phyloP scores from a whole-genome alignment of 148 eudicot species.

The Spergularia marina region DNA sequence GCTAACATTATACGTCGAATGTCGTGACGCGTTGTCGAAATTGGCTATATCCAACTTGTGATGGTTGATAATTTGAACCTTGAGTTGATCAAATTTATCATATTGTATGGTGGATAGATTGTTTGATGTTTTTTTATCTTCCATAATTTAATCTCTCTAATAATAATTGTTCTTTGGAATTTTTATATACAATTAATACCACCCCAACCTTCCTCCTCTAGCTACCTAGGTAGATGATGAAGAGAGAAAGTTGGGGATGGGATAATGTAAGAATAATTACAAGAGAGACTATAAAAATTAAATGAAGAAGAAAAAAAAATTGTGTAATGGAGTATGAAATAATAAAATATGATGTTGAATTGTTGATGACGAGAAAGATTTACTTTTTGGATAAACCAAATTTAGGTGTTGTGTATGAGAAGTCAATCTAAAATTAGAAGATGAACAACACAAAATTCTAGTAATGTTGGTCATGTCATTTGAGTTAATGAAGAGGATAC shows the following conservation, averaged over 20 bases:
- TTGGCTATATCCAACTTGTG: slow-evolving; percentile 16
- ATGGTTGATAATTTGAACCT: slow-evolving; percentile 26
- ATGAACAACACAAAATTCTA: not conserved
- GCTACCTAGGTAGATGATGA: not conserved
- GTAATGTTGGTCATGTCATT: not conserved
- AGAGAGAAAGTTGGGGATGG: not conserved
- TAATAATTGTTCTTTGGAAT: not conserved
- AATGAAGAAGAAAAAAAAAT: not conserved
- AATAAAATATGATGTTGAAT: not conserved
- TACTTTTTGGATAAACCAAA: slow-evolving; percentile 7
- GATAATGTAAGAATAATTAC: not conserved
- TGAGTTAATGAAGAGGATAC: not conserved
- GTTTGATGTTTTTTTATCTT: not conserved
- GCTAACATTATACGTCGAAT: not conserved
- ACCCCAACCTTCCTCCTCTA: slow-evolving; percentile 7
- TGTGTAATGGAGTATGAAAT: not conserved
- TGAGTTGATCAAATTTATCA: slow-evolving; percentile 10
- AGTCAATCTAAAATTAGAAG: not conserved
- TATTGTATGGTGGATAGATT: not conserved
- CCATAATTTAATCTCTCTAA: slow-evolving; percentile 18
- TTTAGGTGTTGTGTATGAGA: not conserved
- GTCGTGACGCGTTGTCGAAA: slow-evolving; percentile 12
- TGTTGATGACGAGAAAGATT: not conserved
- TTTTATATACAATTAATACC: not conserved
- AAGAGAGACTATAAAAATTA: not conserved